phyloP scores from a whole-genome alignment of 1,139 yeast genomes.

The Scheffersomyces parashehatae region DNA sequence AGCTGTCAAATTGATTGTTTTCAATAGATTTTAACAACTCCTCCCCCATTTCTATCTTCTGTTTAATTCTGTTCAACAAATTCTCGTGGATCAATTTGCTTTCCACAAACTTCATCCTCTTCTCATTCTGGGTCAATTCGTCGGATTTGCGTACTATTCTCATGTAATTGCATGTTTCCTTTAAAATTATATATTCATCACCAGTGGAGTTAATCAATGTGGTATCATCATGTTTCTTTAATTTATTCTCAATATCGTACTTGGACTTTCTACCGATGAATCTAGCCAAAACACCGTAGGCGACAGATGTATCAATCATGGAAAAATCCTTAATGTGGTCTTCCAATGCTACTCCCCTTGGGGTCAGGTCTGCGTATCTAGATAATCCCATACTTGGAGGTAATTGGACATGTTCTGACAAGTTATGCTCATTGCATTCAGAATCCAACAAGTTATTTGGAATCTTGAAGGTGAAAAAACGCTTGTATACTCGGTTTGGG shows the following conservation, averaged over 20 bases:
- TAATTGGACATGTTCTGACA: conserved; percentile 18
- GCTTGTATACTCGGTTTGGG: conserved; percentile 13
- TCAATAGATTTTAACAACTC: conserved; percentile 19
- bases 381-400: conserved; percentile 22
- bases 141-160: conserved; percentile 30
- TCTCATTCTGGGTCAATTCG: conserved; percentile 6
- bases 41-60: conserved; percentile 25
- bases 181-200: conserved; percentile 45
- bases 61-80: conserved; percentile 28
- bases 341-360: not conserved
- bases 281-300: conserved; percentile 22
- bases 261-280: conserved; percentile 22
- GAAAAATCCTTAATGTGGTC: conserved; percentile 17
- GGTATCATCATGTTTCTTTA: conserved; percentile 18
- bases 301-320: conserved; percentile 13
- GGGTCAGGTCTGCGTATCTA: not conserved
- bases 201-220: conserved; percentile 37
- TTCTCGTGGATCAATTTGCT: conserved; percentile 26
- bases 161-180: conserved; percentile 28
- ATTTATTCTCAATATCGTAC: conserved; percentile 18
- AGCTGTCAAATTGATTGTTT: conserved; percentile 10
- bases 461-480: conserved; percentile 24
- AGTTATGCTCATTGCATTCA: conserved; percentile 20
- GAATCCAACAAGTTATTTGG: conserved; percentile 22
- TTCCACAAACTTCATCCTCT: conserved; percentile 14